Conservation (phyloP, 2,329 filamentous ascomycete species). For the Hymenoscyphus albidus region DNA sequence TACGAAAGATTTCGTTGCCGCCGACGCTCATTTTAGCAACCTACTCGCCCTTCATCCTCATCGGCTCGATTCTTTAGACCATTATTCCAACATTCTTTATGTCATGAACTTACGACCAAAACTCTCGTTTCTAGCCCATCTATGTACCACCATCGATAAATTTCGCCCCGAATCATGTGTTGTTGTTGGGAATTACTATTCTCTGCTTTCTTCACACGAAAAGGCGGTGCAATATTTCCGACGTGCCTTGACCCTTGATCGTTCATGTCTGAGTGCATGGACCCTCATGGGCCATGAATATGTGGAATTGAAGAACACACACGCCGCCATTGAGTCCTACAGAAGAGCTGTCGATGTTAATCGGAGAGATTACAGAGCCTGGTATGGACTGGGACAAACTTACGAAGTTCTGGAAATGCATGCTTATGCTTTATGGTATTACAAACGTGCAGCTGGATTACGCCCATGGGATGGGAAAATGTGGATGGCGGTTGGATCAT, state of each 20-base stretch:
- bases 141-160: conserved; percentile 88
- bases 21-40: conserved; percentile 68
- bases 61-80: conserved; percentile 83
- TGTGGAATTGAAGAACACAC: conserved; percentile 96
- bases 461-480: conserved; percentile 97
- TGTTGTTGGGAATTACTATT: conserved; percentile 97
- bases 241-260: conserved; percentile 83
- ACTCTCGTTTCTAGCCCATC: conserved; percentile 84
- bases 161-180: conserved; percentile 97
- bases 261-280: conserved; percentile 90
- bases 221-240: conserved; percentile 98
- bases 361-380: conserved; percentile 91
- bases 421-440: conserved; percentile 95
- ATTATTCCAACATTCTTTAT: conserved; percentile 96
- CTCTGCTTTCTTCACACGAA: conserved; percentile 87
- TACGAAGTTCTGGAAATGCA: conserved; percentile 99
- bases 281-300: conserved; percentile 99
- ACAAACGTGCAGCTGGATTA: conserved; percentile 88
- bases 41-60: conserved; percentile 71
- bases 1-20: conserved; percentile 71
- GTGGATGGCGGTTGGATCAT: conserved; percentile 95
- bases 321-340: conserved; percentile 96
- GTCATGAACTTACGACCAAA: conserved; percentile 86
- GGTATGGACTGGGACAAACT: conserved; percentile 95
- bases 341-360: conserved; percentile 94